Conservation (phyloP, 371 early-diverging fungal genomes). For the Massospora cicadina region DNA sequence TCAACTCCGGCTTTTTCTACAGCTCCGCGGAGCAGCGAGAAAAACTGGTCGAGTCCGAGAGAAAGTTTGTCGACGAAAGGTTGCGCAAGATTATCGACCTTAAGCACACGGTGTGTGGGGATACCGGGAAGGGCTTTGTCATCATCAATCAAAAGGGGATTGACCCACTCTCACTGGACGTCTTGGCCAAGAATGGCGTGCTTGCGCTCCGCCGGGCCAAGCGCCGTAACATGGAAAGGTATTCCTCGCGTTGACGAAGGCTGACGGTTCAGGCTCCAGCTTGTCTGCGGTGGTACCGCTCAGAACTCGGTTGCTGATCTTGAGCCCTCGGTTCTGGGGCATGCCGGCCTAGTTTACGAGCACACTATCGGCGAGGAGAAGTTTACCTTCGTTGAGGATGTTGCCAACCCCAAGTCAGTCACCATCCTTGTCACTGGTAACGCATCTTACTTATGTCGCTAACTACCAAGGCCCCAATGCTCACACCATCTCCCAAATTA, state of each 20-base stretch:
- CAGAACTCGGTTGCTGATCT: conserved; percentile 97
- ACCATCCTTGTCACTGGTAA: conserved; percentile 91
- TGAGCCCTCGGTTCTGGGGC: conserved; percentile 72
- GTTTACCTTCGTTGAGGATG: conserved; percentile 98
- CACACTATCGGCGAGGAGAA: conserved; percentile 97
- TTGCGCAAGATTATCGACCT: conserved; percentile 90
- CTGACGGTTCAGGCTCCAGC: conserved; percentile 43
- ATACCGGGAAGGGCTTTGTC: conserved; percentile 75
- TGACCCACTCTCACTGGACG: conserved; percentile 96
- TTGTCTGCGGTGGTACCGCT: conserved; percentile 93
- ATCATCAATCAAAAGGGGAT: conserved; percentile 99
- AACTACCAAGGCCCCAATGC: conserved; percentile 57
- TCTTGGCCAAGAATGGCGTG: conserved; percentile 92
- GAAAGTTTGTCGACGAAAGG: conserved; percentile 89
- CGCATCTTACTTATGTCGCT: not conserved
- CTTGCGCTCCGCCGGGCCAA: conserved; percentile 98
- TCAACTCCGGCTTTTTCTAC: conserved; percentile 99
- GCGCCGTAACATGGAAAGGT: conserved; percentile 99
- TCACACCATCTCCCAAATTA: conserved; percentile 90
- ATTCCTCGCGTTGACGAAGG: not conserved
- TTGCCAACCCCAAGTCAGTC: conserved; percentile 79
- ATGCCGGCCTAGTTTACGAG: conserved; percentile 91
- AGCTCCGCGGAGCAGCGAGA: conserved; percentile 96
- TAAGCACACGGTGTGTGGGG: conserved; percentile 79
- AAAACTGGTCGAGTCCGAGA: conserved; percentile 95